These are phyloP conservation scores for Termitomyces heimii DNA, from an alignment of 768 basidiomycete genomes.

Conservation along the genomic window DNA sequence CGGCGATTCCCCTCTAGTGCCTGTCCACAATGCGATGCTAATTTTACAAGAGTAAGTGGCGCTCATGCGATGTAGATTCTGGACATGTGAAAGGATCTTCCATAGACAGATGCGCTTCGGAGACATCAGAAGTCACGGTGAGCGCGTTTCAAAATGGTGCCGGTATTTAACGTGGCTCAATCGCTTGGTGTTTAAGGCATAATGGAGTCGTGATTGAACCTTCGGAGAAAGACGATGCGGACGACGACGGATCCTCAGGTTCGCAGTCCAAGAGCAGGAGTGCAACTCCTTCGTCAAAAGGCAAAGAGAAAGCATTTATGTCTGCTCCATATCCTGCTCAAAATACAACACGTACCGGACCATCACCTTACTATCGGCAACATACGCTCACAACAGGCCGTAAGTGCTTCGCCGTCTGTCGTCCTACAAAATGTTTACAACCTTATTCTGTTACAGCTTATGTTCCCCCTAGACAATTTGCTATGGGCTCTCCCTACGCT, in stretches of 20 bases:
- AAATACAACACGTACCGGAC: constrained; percentile 24
- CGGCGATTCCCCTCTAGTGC: constrained; percentile 32
- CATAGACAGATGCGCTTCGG: constrained; percentile 73
- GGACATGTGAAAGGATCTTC: constrained; percentile 13
- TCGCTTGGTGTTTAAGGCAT: constrained; percentile 35
- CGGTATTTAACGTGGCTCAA: not conserved
- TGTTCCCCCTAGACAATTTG: constrained; percentile 31
- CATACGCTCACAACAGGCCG: constrained; percentile 48
- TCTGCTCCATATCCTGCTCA: constrained; percentile 23
- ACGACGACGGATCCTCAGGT: constrained; percentile 29
- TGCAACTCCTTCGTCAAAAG: constrained; percentile 38
- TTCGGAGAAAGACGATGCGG: constrained; percentile 21
- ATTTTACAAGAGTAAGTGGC: constrained; percentile 65
- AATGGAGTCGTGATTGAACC: constrained; percentile 64
- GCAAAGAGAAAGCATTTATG: constrained; percentile 27
- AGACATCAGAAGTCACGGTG: constrained; percentile 78
- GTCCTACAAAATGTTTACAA: not conserved
- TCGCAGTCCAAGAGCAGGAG: constrained; percentile 47
- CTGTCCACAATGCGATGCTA: constrained; percentile 77
- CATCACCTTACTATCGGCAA: constrained; percentile 61
- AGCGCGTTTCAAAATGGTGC: not conserved
- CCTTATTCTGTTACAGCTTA: constrained; percentile 25
- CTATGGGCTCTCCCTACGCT: constrained; percentile 37
- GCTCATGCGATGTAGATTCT: constrained; percentile 3
- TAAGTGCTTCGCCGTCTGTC: constrained; percentile 8